A percentile compares a stretch with the other conserved stretches of the same genome.
Conservation (phyloP, 1,284 basidiomycete genomes). For the Amylostereum areolatum region DNA sequence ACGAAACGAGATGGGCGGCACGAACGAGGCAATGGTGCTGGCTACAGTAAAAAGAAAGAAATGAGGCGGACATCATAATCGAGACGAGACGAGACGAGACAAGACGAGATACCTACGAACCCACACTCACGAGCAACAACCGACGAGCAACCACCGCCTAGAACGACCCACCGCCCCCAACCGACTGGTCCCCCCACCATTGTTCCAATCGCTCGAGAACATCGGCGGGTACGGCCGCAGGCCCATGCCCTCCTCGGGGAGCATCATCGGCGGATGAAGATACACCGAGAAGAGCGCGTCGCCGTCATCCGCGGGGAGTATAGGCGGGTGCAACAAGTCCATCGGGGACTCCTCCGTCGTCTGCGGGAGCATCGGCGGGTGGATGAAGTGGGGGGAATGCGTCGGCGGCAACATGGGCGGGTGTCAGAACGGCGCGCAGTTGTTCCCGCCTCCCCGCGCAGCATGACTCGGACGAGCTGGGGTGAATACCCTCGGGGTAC, state of each 20-base stretch:
- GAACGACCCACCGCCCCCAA: too few relatives aligned
- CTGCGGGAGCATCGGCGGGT: constrained; percentile 62
- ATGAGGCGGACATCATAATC: too few relatives aligned
- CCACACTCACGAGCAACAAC: constrained; percentile 12
- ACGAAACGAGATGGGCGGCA: background rate
- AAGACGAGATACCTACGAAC: too few relatives aligned
- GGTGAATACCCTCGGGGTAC: constrained; percentile 32
- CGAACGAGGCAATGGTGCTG: constrained; percentile 12
- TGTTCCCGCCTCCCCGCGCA: constrained; percentile 42
- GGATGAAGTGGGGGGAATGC: constrained; percentile 71
- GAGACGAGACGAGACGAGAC: too few relatives aligned
- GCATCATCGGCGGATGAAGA: constrained; percentile 50
- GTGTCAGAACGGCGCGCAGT: too few relatives aligned
- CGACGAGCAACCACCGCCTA: constrained; percentile 8
- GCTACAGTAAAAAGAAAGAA: too few relatives aligned
- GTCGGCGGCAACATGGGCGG: constrained; percentile 19
- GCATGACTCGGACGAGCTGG: constrained; percentile 37
- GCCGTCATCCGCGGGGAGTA: constrained; percentile 26
- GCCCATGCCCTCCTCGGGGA: constrained; percentile 31
- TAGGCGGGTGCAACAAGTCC: constrained; percentile 46
- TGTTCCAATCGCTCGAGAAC: constrained; percentile 29
- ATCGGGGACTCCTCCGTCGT: constrained; percentile 39
- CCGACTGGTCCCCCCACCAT: constrained; percentile 11
- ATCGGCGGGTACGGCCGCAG: constrained; percentile 33
- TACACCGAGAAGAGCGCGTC: constrained; percentile 50